Evolutionary conservation across 257 asterid species (phyloP).

Genomic region (Prunella vulgaris): DNA sequence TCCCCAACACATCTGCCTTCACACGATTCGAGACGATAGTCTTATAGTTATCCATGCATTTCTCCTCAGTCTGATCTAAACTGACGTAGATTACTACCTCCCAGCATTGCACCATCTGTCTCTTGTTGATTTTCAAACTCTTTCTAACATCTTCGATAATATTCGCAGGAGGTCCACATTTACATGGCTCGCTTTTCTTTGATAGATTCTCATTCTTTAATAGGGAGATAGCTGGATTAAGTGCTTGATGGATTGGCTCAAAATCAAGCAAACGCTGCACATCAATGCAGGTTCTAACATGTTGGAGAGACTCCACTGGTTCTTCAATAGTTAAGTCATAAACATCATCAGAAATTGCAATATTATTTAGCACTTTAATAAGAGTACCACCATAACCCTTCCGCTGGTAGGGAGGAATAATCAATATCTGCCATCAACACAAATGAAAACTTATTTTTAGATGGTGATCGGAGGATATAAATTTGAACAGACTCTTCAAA

Average conservation of each 20-base stretch:
- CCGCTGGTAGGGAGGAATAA: slow-evolving; percentile 79
- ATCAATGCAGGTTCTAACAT: slow-evolving; percentile 72
- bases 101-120: slow-evolving; percentile 89
- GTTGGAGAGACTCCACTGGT: slow-evolving; percentile 87
- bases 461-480: neutral
- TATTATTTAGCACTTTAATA: slow-evolving; percentile 55
- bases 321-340: slow-evolving; percentile 89
- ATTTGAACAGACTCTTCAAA: neutral
- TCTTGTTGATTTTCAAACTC: slow-evolving; percentile 71
- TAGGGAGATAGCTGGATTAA: slow-evolving; percentile 38
- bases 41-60: slow-evolving; percentile 50
- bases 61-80: slow-evolving; percentile 47
- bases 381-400: slow-evolving; percentile 78
- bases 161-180: slow-evolving; percentile 44
- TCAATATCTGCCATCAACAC: slow-evolving; percentile 54
- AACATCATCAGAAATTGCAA: slow-evolving; percentile 62
- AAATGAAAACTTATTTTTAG: neutral
- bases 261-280: slow-evolving; percentile 66
- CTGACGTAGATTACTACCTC: slow-evolving; percentile 77
- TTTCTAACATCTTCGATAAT: slow-evolving; percentile 59
- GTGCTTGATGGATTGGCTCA: slow-evolving; percentile 51
- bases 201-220: slow-evolving; percentile 54
- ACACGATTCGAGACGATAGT: slow-evolving; percentile 48
- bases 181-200: slow-evolving; percentile 42
- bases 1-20: slow-evolving; percentile 73